Base-by-base conservation (phyloP, 1,139 yeast species). In the Pichia norvegensis region DNA sequence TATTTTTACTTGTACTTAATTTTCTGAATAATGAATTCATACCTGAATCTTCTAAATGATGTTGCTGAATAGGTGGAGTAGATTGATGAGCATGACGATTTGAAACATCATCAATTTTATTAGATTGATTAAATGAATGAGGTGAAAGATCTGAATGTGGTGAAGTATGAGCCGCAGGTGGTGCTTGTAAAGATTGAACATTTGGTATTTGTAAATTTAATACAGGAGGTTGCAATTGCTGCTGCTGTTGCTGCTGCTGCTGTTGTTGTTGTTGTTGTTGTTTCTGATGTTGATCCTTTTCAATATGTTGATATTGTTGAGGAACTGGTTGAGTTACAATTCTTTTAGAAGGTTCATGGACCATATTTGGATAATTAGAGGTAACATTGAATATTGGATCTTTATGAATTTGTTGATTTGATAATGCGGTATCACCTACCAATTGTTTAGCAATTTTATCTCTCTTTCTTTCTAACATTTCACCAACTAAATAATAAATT, bases 401-500 rank as follows among this genome's bases (percentile, higher is more conserved):
- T 11, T 27, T 10, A 13, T 27, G 31, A 23, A 48, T 49, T 23
- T 43, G 38, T 44, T 51, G 52, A 33, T 45, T 48, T 22, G 49
- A 21, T 35, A 47, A 51, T 2, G 56, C 50, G 21, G 53, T 46
- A 22, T 27, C 40, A 65, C 38, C 23, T n/a, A n/a, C n/a, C 45
- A 52, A 44, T 42, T 33, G 16, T 47, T 45, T 52, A 25, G 52
- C 59, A 33, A 55, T 52, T 66, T 83, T 76, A 22, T 83, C 74
- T 68, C 70, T 68, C 70, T 85, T 76, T 48, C 95, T 76, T 56
- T 77, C 79, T 51, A 72, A 61, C 88, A 83, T 83, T 65, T 92
- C 99, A 46, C 78, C 79, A 21, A 90, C 95, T 56, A 94, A 72
- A 60, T 77, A 84, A 63, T 94, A 94, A 35, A 92, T 82, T 2